These are phyloP conservation scores for Verruconis gallopava DNA, from an alignment of 2,329 filamentous ascomycete genomes.

Conservation along the genomic window DNA sequence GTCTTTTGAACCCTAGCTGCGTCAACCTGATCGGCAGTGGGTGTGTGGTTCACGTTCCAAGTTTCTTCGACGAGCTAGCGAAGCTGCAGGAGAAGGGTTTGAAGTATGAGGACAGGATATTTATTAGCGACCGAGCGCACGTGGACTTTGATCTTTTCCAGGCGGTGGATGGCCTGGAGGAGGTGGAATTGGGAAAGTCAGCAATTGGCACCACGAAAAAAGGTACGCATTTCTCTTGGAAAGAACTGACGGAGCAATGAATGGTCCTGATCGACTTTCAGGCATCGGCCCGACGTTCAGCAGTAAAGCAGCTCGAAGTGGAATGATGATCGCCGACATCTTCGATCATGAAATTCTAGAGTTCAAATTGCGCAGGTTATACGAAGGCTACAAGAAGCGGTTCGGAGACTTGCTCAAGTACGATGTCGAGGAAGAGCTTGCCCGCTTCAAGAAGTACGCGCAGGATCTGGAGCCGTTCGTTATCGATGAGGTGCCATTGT, in stretches of 20 bases:
- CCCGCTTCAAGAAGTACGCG: constrained; percentile 46
- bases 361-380: constrained; percentile 49
- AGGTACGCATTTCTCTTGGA: constrained; percentile 14
- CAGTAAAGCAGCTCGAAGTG: constrained; percentile 51
- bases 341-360: constrained; percentile 56
- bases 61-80: constrained; percentile 53
- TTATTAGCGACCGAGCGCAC: constrained; percentile 49
- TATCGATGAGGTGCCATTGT: constrained; percentile 54
- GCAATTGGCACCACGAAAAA: constrained; percentile 39
- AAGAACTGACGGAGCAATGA: not conserved
- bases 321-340: constrained; percentile 53
- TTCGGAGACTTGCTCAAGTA: constrained; percentile 55
- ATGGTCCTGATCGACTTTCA: too few species aligned
- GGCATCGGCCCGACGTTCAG: constrained; percentile 42
- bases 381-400: constrained; percentile 50
- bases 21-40: constrained; percentile 56
- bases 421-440: constrained; percentile 58
- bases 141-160: constrained; percentile 54
- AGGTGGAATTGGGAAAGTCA: constrained; percentile 36
- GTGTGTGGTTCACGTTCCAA: constrained; percentile 54
- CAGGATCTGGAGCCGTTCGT: constrained; percentile 45
- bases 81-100: constrained; percentile 49
- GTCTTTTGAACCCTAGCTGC: constrained; percentile 57
- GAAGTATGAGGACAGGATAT: constrained; percentile 42
- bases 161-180: constrained; percentile 50